Evolutionary conservation across 1,284 basidiomycete species (phyloP), one percentile per base, ranked within the genome.

Genomic region (Mycocalia duriaeana): DNA sequence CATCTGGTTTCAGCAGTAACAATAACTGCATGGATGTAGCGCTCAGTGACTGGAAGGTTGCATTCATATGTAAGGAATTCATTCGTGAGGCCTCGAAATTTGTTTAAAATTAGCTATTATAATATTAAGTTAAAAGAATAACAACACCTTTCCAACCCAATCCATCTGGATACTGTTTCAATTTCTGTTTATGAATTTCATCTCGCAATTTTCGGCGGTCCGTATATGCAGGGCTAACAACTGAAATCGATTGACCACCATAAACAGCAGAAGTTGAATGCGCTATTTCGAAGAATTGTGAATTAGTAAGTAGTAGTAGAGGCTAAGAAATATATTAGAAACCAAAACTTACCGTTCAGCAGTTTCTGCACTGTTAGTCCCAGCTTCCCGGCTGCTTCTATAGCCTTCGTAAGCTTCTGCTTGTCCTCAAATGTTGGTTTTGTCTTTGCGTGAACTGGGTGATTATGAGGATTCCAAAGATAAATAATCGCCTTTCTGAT

Each of bases 371-470:
- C 34, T 31, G n/a, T 28, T 14, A 18, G 16, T 14, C 16, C 5
- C 19, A 46, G 45, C 22, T 47, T 52, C 22, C n/a, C 25, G n/a
- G 26, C 26, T 31, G 26, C 26, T 31, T 31, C 26, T 8, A 31
- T 31, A 8, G 26, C 26, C 8, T n/a, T 31, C 8, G 26, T 31
- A 31, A 31, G 26, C 26, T 31, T 8, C 8, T n/a, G n/a, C 26
- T 31, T 31, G 8, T 31, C 26, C n/a, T 31, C 26, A 8, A 31
- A 8, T 8, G 8, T n/a, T n/a, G 26, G 26, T 31, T 31, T 31
- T 8, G 26, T 31, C 26, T 31, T 31, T 31, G 26, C 8, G n/a
- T 31, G 26, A 8, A 31, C n/a, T n/a, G 26, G 26, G 26, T 31
- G 26, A 31, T 31, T 31, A n/a, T 31, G 26, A 8, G n/a, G 8